These are phyloP conservation scores for Penicillium herquei DNA, from an alignment of 495 filamentous ascomycete species.

Conservation along the genomic window DNA sequence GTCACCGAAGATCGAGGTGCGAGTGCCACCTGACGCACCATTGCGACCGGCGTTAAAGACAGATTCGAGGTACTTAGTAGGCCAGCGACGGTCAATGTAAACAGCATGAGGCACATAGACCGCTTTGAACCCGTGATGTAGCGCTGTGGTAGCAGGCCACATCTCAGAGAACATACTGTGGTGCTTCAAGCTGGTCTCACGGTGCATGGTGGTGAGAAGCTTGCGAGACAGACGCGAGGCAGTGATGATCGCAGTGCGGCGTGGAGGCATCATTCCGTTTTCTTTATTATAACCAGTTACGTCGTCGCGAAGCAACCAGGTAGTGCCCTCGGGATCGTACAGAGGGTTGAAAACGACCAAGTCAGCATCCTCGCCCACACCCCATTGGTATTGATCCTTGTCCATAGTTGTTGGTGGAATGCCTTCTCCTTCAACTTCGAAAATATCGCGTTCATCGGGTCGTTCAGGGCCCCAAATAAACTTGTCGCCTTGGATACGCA, in stretches of 20 bases:
- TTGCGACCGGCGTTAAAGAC: conserved; percentile 85
- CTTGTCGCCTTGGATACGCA: conserved; percentile 58
- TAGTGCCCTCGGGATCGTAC: conserved; percentile 85
- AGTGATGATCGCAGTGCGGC: conserved; percentile 86
- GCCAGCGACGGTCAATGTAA: conserved; percentile 90
- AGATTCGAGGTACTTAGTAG: conserved; percentile 70
- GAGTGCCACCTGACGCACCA: conserved; percentile 70
- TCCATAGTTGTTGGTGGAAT: conserved; percentile 69
- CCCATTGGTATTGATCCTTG: conserved; percentile 82
- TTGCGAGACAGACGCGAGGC: conserved; percentile 78
- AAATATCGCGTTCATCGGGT: conserved; percentile 63
- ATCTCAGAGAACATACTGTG: conserved; percentile 95
- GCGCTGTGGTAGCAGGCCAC: conserved; percentile 82
- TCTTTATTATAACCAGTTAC: conserved; percentile 84
- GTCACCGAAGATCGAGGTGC: conserved; percentile 76
- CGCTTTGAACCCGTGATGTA: conserved; percentile 94
- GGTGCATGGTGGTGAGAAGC: conserved; percentile 84
- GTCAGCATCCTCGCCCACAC: conserved; percentile 89
- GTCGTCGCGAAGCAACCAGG: conserved; percentile 83
- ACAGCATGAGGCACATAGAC: conserved; percentile 91
- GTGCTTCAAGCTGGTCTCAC: conserved; percentile 73
- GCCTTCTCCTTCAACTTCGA: conserved; percentile 67
- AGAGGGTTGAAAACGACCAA: conserved; percentile 91
- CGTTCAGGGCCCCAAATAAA: conserved; percentile 83
- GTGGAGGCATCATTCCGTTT: conserved; percentile 64